Conservation (phyloP, 306 rosid genomes). For the Dalbergia oliveri region DNA sequence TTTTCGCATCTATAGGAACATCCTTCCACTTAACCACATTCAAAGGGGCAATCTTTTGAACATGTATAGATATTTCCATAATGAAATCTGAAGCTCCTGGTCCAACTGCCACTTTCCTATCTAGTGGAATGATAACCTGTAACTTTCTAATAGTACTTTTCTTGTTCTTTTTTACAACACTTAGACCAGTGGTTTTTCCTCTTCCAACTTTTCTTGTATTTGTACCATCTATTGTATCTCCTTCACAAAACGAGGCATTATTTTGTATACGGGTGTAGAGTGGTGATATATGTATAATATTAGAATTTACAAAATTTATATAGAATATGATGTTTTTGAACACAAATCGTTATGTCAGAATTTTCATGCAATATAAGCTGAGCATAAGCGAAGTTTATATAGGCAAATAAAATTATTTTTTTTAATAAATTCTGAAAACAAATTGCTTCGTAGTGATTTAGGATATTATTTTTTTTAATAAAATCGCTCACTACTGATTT, state of each 20-base stretch:
- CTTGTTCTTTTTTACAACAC: neutral
- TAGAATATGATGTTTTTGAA: too few species aligned
- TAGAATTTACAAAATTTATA: too few species aligned
- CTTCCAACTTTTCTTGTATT: neutral
- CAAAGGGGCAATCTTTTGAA: neutral
- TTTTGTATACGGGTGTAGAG: too few species aligned
- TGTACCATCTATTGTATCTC: neutral
- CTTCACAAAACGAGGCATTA: neutral
- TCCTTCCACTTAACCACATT: neutral
- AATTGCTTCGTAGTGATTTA: too few species aligned
- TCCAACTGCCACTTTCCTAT: neutral
- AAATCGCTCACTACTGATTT: too few species aligned
- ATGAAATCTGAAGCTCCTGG: neutral
- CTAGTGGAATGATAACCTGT: neutral
- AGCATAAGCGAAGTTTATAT: too few species aligned
- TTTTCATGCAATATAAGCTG: too few species aligned
- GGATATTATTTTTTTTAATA: too few species aligned
- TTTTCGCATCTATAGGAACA: neutral
- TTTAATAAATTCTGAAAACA: too few species aligned
- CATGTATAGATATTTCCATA: neutral
- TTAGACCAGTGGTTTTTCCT: neutral
- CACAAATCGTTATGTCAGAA: too few species aligned
- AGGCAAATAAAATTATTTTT: too few species aligned
- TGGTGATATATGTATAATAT: too few species aligned
- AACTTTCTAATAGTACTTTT: neutral